These are phyloP conservation scores for Tulasnella sp. DNA, from an alignment of 768 basidiomycete species.

Conservation along the genomic window DNA sequence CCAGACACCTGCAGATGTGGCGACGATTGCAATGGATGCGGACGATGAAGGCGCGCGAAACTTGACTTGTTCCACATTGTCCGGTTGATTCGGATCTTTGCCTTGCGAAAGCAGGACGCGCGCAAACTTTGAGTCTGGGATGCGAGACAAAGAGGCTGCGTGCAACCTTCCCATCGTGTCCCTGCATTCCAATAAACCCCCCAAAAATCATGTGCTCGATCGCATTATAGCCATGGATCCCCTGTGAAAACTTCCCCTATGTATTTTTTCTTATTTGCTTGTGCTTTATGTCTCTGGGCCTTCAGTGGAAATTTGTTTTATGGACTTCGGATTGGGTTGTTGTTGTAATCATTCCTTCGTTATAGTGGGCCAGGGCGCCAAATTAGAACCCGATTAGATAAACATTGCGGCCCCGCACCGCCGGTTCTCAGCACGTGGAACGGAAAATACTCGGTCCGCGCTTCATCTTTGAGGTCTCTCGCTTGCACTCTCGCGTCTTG, in stretches of 20 bases:
- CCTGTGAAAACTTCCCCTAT: conserved; percentile 2
- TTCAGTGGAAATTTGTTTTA: not conserved
- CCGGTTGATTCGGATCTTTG: not conserved
- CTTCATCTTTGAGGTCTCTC: not conserved
- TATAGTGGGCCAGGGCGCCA: not conserved
- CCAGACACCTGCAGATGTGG: conserved; percentile 14
- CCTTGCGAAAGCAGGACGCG: not conserved
- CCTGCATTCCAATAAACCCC: conserved; percentile 11
- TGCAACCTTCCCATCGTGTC: conserved; percentile 2
- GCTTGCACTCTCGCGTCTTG: not conserved
- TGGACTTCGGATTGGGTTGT: not conserved
- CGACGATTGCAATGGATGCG: conserved; percentile 8
- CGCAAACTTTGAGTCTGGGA: conserved; percentile 5
- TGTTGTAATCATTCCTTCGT: not conserved
- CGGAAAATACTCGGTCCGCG: not conserved
- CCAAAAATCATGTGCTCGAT: conserved; percentile 6
- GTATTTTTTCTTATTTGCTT: conserved; percentile 6
- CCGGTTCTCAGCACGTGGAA: not conserved
- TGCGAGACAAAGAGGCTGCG: not conserved
- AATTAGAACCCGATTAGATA: conserved; percentile 8
- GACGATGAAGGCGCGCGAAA: not conserved
- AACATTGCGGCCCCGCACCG: not conserved
- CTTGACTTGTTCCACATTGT: not conserved
- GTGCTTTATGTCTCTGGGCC: not conserved
- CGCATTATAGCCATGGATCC: not conserved